Evolutionary conservation across 768 basidiomycete species (phyloP).

Genomic region (Lactarius evosmus): DNA sequence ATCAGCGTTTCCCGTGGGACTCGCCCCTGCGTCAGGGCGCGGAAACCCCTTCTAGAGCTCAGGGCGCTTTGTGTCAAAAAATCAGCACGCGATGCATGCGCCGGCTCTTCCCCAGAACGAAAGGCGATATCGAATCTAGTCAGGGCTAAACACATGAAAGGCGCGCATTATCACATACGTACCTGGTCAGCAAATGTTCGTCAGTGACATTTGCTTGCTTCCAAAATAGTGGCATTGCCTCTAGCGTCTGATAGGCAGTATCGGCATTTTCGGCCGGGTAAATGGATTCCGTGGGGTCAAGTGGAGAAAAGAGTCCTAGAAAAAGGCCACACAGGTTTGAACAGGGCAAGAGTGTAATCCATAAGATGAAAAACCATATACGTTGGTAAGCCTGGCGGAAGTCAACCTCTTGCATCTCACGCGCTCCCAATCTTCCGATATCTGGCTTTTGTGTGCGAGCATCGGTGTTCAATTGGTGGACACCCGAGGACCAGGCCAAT

Average conservation of each 20-base stretch:
- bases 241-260: constrained; percentile 47
- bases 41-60: constrained; percentile 51
- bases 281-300: constrained; percentile 14
- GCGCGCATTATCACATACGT: constrained; percentile 20
- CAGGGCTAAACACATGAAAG: background rate
- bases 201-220: constrained; percentile 45
- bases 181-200: constrained; percentile 65
- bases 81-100: constrained; percentile 45
- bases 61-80: constrained; percentile 56
- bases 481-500: constrained; percentile 12
- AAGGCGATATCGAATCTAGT: constrained; percentile 64
- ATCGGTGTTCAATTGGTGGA: constrained; percentile 11
- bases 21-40: constrained; percentile 48
- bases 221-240: constrained; percentile 55
- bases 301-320: constrained; percentile 30
- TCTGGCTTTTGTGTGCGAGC: background rate
- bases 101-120: constrained; percentile 49
- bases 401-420: constrained; percentile 47
- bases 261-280: constrained; percentile 35
- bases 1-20: constrained; percentile 41
- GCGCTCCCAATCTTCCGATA: constrained; percentile 43
- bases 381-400: constrained; percentile 54
- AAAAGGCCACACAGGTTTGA: background rate
- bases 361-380: constrained; percentile 33
- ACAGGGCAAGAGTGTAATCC: background rate